phyloP scores from a whole-genome alignment of 2,329 filamentous ascomycete genomes.

The Botrytis elliptica region DNA sequence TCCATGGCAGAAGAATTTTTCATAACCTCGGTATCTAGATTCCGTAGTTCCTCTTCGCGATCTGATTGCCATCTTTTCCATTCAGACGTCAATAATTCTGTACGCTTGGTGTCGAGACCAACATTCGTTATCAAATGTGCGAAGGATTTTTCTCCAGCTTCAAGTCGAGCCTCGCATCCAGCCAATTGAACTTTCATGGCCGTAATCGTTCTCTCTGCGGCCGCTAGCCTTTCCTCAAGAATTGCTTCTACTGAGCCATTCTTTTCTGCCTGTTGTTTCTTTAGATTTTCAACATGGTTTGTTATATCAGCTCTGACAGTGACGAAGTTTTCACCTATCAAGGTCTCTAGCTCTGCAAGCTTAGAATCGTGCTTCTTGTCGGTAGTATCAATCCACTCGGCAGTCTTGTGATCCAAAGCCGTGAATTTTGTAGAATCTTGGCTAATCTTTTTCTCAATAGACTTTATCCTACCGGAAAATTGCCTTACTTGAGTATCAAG shows the following conservation, averaged over 20 bases:
- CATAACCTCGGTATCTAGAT: constrained; percentile 1
- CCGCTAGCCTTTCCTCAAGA: background rate
- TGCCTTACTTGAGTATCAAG: background rate
- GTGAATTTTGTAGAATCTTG: constrained; percentile 14
- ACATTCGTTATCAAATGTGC: background rate
- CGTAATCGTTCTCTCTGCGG: background rate
- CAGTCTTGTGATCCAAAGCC: constrained; percentile 16
- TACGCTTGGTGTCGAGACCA: background rate
- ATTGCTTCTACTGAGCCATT: background rate
- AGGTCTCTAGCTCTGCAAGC: background rate
- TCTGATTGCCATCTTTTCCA: constrained; percentile 7
- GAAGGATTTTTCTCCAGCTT: background rate
- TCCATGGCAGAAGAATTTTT: constrained; percentile 6
- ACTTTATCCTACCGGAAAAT: constrained; percentile 3
- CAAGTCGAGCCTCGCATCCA: background rate
- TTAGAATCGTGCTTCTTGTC: background rate
- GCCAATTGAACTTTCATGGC: background rate
- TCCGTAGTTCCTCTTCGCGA: constrained; percentile 6
- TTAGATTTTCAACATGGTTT: background rate
- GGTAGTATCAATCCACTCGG: constrained; percentile 9
- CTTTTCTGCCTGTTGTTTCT: background rate
- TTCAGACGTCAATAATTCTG: background rate
- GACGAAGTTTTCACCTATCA: background rate
- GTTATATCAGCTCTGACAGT: background rate
- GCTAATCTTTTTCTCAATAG: background rate